Evolutionary conservation across 352 stramenopile species (phyloP).

Genomic region (Pythium guiyangense): DNA sequence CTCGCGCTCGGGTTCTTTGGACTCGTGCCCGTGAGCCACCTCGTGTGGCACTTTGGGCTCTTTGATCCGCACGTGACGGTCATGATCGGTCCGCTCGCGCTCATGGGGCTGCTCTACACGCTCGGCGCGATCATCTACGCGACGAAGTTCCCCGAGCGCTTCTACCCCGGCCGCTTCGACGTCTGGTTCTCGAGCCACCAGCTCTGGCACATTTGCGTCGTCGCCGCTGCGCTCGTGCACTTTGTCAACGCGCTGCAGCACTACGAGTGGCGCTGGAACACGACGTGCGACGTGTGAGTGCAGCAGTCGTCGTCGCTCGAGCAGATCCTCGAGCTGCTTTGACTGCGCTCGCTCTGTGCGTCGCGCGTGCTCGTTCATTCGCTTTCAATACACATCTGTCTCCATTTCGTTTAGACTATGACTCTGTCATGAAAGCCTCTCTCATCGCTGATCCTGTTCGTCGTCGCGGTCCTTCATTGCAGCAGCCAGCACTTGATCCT

Average conservation of each 20-base stretch:
- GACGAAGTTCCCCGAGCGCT: slow-evolving; percentile 81
- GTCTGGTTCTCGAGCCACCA: slow-evolving; percentile 85
- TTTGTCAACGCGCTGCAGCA: slow-evolving; percentile 81
- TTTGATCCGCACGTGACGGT: slow-evolving; percentile 82
- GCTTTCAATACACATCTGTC: neutral
- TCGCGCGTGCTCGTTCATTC: neutral
- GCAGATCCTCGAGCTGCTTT: neutral
- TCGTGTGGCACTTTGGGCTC: slow-evolving; percentile 71
- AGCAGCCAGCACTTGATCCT: too few species aligned
- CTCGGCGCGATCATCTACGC: slow-evolving; percentile 81
- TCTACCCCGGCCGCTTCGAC: slow-evolving; percentile 82
- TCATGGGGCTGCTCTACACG: slow-evolving; percentile 79
- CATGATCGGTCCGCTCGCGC: slow-evolving; percentile 73
- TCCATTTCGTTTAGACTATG: too few species aligned
- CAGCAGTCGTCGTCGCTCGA: too few species aligned
- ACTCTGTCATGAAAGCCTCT: too few species aligned
- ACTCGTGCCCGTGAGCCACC: slow-evolving; percentile 64
- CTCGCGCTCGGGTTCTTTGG: slow-evolving; percentile 79
- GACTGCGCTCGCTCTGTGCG: too few species aligned
- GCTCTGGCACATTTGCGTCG: slow-evolving; percentile 86
- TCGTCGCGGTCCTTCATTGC: too few species aligned
- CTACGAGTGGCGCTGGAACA: slow-evolving; percentile 85
- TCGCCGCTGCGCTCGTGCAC: slow-evolving; percentile 79
- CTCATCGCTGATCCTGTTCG: too few species aligned
- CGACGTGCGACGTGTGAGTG: slow-evolving; percentile 68